phyloP scores from a whole-genome alignment of 148 eudicot species.

The Chenopodium quinoa region DNA sequence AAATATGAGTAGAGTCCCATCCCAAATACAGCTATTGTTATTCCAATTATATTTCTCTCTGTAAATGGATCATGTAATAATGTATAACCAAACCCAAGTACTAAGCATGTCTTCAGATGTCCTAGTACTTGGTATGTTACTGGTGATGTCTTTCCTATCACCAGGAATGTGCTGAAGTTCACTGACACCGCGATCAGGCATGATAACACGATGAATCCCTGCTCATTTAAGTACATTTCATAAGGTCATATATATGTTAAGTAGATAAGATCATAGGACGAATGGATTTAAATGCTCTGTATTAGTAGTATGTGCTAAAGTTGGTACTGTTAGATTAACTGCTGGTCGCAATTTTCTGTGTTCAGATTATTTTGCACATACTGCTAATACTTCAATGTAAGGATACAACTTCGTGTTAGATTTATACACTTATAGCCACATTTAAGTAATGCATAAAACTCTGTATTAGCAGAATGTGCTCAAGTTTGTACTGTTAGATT shows the following conservation, averaged over 20 bases:
- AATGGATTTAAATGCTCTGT: background rate
- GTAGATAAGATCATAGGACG: background rate
- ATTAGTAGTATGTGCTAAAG: background rate
- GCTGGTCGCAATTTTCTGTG: too few relatives aligned
- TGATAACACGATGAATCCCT: conserved; percentile 76
- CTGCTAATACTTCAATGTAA: too few relatives aligned
- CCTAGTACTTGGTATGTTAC: conserved; percentile 94
- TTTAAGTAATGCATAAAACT: too few relatives aligned
- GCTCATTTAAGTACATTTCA: conserved; percentile 2
- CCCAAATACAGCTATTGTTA: conserved; percentile 72
- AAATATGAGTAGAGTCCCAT: conserved; percentile 86
- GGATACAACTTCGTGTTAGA: too few relatives aligned
- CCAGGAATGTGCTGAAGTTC: conserved; percentile 91
- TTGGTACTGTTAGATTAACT: too few relatives aligned
- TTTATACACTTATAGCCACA: too few relatives aligned
- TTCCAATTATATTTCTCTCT: conserved; percentile 68
- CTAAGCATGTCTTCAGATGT: conserved; percentile 87
- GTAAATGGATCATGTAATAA: conserved; percentile 84
- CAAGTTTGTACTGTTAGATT: too few relatives aligned
- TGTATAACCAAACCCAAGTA: conserved; percentile 84
- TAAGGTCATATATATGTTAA: background rate
- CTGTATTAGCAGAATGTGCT: background rate
- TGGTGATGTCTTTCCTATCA: conserved; percentile 93
- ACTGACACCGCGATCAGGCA: conserved; percentile 90
- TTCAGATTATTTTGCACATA: too few relatives aligned